phyloP scores from a whole-genome alignment of 2,329 filamentous ascomycete genomes.

The Biscogniauxia sp. region DNA sequence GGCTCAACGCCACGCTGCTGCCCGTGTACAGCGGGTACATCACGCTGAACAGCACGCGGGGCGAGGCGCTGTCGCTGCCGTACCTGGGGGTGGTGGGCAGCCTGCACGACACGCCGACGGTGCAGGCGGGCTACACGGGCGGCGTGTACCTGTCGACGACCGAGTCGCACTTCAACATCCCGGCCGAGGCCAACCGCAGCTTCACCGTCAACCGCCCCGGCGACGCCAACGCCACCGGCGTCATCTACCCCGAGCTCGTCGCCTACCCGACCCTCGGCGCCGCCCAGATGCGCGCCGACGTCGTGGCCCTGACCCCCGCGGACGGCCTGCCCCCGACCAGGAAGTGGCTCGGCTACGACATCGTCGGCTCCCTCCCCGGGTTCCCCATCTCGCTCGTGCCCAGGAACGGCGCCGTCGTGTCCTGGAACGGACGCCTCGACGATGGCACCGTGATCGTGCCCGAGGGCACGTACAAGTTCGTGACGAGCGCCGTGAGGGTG shows the following conservation, averaged over 20 bases:
- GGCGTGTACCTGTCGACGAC: neutral
- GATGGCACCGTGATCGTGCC: constrained; percentile 26
- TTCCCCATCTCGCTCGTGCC: constrained; percentile 6
- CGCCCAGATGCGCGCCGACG: neutral
- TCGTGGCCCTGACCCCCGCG: neutral
- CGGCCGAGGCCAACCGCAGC: neutral
- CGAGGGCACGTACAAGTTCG: constrained; percentile 27
- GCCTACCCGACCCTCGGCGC: constrained; percentile 1
- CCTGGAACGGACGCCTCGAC: constrained; percentile 22
- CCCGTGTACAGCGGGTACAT: constrained; percentile 44
- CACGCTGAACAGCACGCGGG: constrained; percentile 39
- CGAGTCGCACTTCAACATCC: neutral
- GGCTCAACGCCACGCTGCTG: constrained; percentile 35
- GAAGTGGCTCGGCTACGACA: constrained; percentile 5
- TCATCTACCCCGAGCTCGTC: neutral
- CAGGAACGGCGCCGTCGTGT: constrained; percentile 1
- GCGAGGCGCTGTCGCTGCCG: constrained; percentile 36
- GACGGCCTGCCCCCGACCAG: constrained; percentile 7
- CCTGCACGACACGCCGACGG: constrained; percentile 9
- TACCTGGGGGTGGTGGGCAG: constrained; percentile 42
- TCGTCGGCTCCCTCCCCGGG: constrained; percentile 2
- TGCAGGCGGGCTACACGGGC: neutral
- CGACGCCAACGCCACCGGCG: neutral
- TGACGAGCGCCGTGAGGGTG: constrained; percentile 28
- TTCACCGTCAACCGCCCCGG: neutral